A percentile compares a stretch with the other conserved stretches of the same genome.
These are phyloP conservation scores for Chlorella vulgaris DNA, from an alignment of 139 green algal genomes.

Conservation along the genomic window DNA sequence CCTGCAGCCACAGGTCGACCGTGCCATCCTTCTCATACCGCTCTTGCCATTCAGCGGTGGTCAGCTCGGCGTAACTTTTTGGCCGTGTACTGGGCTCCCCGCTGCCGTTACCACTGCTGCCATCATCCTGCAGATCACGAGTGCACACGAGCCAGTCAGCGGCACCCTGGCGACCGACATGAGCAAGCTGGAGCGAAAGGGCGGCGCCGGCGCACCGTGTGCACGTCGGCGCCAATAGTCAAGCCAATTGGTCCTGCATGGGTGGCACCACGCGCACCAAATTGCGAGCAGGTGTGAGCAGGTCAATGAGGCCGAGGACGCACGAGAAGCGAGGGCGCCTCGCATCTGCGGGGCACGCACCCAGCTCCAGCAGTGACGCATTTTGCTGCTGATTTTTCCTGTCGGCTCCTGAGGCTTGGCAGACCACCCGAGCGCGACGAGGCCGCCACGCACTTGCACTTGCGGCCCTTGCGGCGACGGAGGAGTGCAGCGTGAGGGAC, in stretches of 20 bases:
- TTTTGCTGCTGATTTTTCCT: neutral
- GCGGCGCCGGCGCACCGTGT: slow-evolving; percentile 25
- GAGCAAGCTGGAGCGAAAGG: too few relatives aligned
- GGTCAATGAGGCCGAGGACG: too few relatives aligned
- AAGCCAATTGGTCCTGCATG: slow-evolving; percentile 74
- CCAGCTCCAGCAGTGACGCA: neutral
- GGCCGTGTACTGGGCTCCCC: neutral
- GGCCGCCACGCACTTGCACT: neutral
- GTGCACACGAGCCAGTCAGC: neutral
- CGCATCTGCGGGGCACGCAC: neutral
- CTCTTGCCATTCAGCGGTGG: slow-evolving; percentile 80
- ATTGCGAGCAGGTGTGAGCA: too few relatives aligned
- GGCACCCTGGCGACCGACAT: neutral
- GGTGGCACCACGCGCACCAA: too few relatives aligned
- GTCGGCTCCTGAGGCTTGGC: neutral
- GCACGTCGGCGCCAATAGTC: slow-evolving; percentile 46
- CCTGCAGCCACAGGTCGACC: slow-evolving; percentile 91
- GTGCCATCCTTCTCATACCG: slow-evolving; percentile 81
- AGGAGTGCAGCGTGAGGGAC: too few relatives aligned
- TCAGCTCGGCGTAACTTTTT: slow-evolving; percentile 72
- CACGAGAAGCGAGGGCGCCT: too few relatives aligned
- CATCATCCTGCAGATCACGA: neutral
- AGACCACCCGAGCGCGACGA: neutral
- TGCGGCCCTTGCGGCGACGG: too few relatives aligned
- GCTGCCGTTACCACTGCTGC: slow-evolving; percentile 5